phyloP scores from a whole-genome alignment of 371 early-diverging fungal genomes.

The Mortierella sp. region DNA sequence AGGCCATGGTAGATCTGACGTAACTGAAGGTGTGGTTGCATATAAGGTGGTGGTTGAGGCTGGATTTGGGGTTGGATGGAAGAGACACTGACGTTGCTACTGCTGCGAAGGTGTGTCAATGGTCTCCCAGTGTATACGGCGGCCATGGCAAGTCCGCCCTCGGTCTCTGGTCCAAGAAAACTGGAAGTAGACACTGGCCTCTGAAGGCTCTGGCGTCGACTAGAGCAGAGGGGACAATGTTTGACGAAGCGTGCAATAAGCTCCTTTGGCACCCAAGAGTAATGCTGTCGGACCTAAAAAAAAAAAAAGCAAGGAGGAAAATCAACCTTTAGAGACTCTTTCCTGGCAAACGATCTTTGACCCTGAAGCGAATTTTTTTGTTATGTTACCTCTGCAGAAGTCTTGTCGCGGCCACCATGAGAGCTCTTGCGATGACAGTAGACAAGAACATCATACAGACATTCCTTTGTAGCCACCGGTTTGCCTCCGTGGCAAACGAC shows the following conservation, averaged over 20 bases:
- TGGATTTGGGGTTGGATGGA: too few species aligned
- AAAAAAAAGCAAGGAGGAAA: conserved; percentile 3
- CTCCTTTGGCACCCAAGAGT: conserved; percentile 72
- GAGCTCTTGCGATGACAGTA: conserved; percentile 68
- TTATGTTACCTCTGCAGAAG: conserved; percentile 66
- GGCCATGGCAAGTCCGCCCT: background rate
- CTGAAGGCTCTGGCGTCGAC: conserved; percentile 39
- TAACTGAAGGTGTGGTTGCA: too few species aligned
- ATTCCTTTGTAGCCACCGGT: conserved; percentile 68
- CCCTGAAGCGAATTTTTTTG: background rate
- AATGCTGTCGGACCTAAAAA: conserved; percentile 61
- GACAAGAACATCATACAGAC: conserved; percentile 64
- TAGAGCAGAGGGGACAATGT: conserved; percentile 64
- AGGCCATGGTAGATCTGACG: too few species aligned
- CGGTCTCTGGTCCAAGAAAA: background rate
- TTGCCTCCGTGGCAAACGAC: conserved; percentile 66
- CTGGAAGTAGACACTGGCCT: conserved; percentile 22
- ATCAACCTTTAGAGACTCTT: background rate
- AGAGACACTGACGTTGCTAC: too few species aligned
- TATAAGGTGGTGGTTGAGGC: too few species aligned
- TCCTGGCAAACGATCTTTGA: too few species aligned
- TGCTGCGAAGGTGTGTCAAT: too few species aligned
- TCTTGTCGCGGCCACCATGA: conserved; percentile 73
- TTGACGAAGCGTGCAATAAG: conserved; percentile 68
- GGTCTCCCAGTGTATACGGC: too few species aligned